These are phyloP conservation scores for Coemansia aciculifera DNA, from an alignment of 192 early-diverging fungal genomes.

Conservation along the genomic window DNA sequence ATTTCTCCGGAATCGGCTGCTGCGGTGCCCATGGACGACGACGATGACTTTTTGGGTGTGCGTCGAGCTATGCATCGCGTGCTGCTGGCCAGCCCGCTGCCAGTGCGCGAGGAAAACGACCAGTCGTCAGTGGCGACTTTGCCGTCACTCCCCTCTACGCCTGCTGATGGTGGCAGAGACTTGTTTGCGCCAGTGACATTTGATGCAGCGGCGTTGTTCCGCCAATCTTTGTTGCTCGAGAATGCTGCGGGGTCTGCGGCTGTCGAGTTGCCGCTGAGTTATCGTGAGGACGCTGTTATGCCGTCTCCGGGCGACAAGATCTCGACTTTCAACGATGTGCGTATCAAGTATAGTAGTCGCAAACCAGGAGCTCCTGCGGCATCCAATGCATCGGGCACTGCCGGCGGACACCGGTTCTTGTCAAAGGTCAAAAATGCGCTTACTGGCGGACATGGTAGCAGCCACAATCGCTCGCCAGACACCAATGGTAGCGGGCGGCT, in stretches of 20 bases:
- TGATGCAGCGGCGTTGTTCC: constrained; percentile 40
- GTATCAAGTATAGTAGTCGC: constrained; percentile 32
- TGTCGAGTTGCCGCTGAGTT: neutral
- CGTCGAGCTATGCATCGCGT: constrained; percentile 4
- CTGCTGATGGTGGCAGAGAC: neutral
- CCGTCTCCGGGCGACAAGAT: constrained; percentile 40
- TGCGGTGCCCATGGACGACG: neutral
- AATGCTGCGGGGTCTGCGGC: neutral
- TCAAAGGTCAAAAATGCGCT: constrained; percentile 45
- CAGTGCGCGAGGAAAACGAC: neutral
- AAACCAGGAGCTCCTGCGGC: constrained; percentile 11
- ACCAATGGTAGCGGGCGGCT: neutral
- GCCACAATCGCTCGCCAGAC: constrained; percentile 11
- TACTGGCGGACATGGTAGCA: constrained; percentile 12
- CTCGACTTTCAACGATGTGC: constrained; percentile 42
- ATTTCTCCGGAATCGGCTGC: neutral
- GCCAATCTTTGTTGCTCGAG: constrained; percentile 23
- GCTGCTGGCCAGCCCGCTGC: constrained; percentile 6
- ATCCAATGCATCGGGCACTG: neutral
- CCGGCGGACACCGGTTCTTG: constrained; percentile 42
- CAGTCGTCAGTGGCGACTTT: neutral
- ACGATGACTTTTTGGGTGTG: constrained; percentile 6
- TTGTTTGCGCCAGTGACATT: constrained; percentile 45
- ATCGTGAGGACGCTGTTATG: constrained; percentile 5
- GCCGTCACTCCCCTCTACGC: neutral